These are phyloP conservation scores for Elongisporangium undulatum DNA, from an alignment of 352 stramenopile species.

Conservation along the genomic window DNA sequence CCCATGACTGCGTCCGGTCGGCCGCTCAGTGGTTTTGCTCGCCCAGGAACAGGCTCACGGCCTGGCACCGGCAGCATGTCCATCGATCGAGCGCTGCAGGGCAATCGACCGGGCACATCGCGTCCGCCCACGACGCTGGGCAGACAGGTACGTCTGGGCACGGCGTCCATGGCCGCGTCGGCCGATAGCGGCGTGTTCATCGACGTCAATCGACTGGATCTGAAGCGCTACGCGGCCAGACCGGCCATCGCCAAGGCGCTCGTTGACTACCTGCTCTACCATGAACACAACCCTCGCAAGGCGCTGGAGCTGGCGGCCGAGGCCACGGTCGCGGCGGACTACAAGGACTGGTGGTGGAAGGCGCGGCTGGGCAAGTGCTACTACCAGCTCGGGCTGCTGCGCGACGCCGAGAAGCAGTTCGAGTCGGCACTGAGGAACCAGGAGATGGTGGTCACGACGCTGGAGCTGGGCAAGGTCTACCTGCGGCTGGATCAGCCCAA, in stretches of 20 bases:
- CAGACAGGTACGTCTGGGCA: slow-evolving; percentile 88
- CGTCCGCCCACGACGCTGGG: slow-evolving; percentile 87
- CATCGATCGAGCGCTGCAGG: slow-evolving; percentile 71
- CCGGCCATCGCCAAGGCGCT: slow-evolving; percentile 86
- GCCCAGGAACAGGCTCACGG: slow-evolving; percentile 71
- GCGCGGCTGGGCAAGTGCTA: slow-evolving; percentile 92
- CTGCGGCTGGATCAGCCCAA: slow-evolving; percentile 92
- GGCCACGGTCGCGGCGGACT: slow-evolving; percentile 82
- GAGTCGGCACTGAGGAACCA: slow-evolving; percentile 85
- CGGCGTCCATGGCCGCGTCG: slow-evolving; percentile 79
- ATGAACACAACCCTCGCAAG: slow-evolving; percentile 91
- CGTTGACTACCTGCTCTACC: slow-evolving; percentile 90
- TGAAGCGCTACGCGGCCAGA: slow-evolving; percentile 86
- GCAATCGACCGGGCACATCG: slow-evolving; percentile 70
- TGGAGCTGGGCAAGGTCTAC: slow-evolving; percentile 95
- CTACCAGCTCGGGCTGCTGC: slow-evolving; percentile 91
- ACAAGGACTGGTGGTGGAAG: slow-evolving; percentile 96
- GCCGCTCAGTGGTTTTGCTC: slow-evolving; percentile 84
- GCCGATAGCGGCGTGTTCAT: slow-evolving; percentile 80
- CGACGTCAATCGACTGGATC: slow-evolving; percentile 86
- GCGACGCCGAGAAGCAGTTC: slow-evolving; percentile 93
- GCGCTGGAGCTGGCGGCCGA: slow-evolving; percentile 90
- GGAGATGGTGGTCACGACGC: slow-evolving; percentile 85
- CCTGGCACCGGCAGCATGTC: slow-evolving; percentile 69
- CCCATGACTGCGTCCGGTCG: slow-evolving; percentile 83